Percentiles rank a stretch among this genome's conserved stretches.
These are phyloP conservation scores for Benincasa hispida DNA, from an alignment of 306 rosid species.

Conservation along the genomic window DNA sequence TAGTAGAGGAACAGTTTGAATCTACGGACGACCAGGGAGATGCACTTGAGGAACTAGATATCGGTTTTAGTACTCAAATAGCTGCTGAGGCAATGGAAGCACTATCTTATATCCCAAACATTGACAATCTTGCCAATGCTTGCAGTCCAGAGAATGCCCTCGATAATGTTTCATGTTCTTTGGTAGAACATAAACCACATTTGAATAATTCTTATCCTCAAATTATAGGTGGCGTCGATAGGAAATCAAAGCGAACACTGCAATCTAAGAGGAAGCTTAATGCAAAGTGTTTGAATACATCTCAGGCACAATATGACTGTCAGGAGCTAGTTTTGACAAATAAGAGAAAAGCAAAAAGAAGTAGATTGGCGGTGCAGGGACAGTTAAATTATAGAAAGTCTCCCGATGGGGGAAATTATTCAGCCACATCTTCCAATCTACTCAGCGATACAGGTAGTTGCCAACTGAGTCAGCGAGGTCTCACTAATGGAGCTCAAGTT, in stretches of 20 bases:
- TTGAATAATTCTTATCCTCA: conserved; percentile 9
- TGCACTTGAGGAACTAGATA: conserved; percentile 30
- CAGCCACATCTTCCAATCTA: conserved; percentile 15
- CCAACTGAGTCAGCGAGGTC: conserved; percentile 20
- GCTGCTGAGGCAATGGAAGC: conserved; percentile 99
- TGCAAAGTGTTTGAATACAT: conserved; percentile 18
- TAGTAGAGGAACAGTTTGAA: conserved; percentile 31
- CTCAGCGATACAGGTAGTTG: conserved; percentile 11
- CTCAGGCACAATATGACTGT: conserved; percentile 8
- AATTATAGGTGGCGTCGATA: conserved; percentile 10
- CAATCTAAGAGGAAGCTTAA: conserved; percentile 25
- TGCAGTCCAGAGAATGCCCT: conserved; percentile 12
- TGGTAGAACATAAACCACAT: conserved; percentile 12
- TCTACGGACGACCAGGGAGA: conserved; percentile 18
- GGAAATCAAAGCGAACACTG: conserved; percentile 23
- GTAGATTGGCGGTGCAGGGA: conserved; percentile 16
- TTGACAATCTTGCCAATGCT: conserved; percentile 20
- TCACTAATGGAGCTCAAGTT: conserved; percentile 15
- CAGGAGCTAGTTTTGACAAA: conserved; percentile 18
- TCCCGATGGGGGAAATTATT: conserved; percentile 9
- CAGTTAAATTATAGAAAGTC: conserved; percentile 8
- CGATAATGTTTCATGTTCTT: conserved; percentile 14
- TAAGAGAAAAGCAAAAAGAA: conserved; percentile 13
- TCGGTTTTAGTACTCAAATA: conserved; percentile 74
- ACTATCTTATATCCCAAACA: conserved; percentile 24